phyloP scores from a whole-genome alignment of 179 eudicot genomes.

The Beta macrorhiza region DNA sequence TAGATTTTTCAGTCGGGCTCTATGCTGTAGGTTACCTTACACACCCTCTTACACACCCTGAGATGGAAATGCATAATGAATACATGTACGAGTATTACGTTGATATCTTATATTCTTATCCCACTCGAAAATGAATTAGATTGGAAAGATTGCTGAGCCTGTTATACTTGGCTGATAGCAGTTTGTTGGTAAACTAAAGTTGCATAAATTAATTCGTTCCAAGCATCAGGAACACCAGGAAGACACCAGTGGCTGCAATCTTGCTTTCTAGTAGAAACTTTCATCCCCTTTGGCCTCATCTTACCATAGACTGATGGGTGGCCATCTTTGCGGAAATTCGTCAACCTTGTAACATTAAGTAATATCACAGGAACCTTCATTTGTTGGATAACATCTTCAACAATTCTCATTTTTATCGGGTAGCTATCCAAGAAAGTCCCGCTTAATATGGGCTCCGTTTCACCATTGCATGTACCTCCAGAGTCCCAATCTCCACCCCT shows the following conservation, averaged over 20 bases:
- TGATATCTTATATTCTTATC: neutral
- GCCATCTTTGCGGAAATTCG: conserved; percentile 86
- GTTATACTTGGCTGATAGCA: neutral
- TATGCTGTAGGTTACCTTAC: too few relatives aligned
- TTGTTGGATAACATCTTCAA: conserved; percentile 63
- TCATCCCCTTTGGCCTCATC: conserved; percentile 31
- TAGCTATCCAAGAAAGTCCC: conserved; percentile 61
- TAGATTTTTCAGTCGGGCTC: too few relatives aligned
- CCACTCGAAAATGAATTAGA: neutral
- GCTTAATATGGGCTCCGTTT: conserved; percentile 54
- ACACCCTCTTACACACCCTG: too few relatives aligned
- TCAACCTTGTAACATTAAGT: conserved; percentile 67
- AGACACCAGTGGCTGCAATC: conserved; percentile 99
- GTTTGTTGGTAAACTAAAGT: conserved; percentile 44
- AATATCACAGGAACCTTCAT: conserved; percentile 61
- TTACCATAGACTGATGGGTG: conserved; percentile 86
- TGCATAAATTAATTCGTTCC: conserved; percentile 89
- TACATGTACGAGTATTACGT: neutral
- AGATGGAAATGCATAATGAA: neutral
- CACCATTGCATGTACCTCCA: conserved; percentile 86
- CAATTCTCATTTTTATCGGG: conserved; percentile 81
- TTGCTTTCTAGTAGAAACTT: conserved; percentile 63
- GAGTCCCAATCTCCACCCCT: conserved; percentile 99
- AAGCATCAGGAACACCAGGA: conserved; percentile 94
- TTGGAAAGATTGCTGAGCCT: too few relatives aligned